Evolutionary conservation across 495 filamentous ascomycete species (phyloP).

Genomic region (Evernia prunastri): DNA sequence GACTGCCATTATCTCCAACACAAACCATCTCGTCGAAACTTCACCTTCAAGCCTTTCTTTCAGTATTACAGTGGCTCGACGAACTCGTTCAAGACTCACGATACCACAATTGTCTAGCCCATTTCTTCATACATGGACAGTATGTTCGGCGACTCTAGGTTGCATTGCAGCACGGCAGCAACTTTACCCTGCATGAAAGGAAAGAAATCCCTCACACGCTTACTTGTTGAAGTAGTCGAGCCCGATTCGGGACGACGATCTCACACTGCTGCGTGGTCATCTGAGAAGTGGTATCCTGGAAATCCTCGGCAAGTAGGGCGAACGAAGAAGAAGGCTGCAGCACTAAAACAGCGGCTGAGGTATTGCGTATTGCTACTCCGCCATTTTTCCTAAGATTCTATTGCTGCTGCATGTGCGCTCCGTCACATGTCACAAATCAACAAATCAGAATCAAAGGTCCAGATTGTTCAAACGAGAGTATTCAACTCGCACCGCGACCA

Average conservation of each 20-base stretch:
- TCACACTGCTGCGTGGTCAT: neutral
- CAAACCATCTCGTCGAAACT: too few species aligned
- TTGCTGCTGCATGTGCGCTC: neutral
- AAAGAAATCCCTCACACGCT: neutral
- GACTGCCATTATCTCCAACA: too few species aligned
- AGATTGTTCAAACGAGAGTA: neutral
- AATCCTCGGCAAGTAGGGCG: neutral
- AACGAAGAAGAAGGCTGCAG: neutral
- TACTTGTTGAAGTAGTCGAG: neutral
- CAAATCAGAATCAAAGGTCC: neutral
- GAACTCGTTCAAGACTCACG: too few species aligned
- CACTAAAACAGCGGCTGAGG: neutral
- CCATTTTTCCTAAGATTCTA: neutral
- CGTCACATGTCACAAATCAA: neutral
- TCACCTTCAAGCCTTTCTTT: too few species aligned
- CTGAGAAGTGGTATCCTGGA: neutral
- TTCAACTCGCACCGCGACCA: too few species aligned
- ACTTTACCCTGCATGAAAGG: neutral
- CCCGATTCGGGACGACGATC: neutral
- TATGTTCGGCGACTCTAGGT: too few species aligned
- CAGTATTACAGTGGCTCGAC: too few species aligned
- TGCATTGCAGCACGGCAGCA: too few species aligned
- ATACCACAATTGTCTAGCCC: too few species aligned
- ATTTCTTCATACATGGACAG: neutral
- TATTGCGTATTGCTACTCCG: neutral